Conservation (phyloP, 2,329 filamentous ascomycete genomes). For the Thielaviopsis punctulata region DNA sequence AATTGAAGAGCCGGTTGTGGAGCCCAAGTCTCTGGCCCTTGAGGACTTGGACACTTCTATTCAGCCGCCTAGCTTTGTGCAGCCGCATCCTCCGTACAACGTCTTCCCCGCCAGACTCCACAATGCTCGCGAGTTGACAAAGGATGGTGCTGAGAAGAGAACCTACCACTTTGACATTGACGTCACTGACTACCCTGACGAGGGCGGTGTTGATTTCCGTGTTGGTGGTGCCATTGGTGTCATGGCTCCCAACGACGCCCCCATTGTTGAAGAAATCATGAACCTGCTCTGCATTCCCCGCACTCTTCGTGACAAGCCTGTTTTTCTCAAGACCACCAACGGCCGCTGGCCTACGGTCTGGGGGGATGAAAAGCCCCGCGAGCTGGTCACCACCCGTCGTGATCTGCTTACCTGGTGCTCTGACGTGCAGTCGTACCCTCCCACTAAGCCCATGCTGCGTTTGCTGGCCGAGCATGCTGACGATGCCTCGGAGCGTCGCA, state of each 20-base stretch:
- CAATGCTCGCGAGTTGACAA: slow-evolving; percentile 72
- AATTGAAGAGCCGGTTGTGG: slow-evolving; percentile 11
- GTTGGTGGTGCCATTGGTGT: slow-evolving; percentile 92
- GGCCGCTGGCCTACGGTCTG: slow-evolving; percentile 95
- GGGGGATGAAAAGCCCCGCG: slow-evolving; percentile 74
- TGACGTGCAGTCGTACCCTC: slow-evolving; percentile 82
- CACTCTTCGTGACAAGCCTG: slow-evolving; percentile 67
- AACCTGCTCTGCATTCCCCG: slow-evolving; percentile 66
- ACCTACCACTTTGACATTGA: slow-evolving; percentile 97
- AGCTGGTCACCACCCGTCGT: slow-evolving; percentile 75
- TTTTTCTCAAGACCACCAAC: slow-evolving; percentile 58
- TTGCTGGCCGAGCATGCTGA: slow-evolving; percentile 71
- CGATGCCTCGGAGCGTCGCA: slow-evolving; percentile 70
- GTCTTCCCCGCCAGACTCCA: slow-evolving; percentile 83
- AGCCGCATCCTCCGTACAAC: slow-evolving; percentile 84
- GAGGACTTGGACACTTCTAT: slow-evolving; percentile 36
- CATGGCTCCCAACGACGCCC: slow-evolving; percentile 67
- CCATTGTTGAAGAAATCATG: slow-evolving; percentile 67
- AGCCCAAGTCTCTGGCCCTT: slow-evolving; percentile 19
- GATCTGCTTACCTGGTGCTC: slow-evolving; percentile 93
- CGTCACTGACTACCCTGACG: slow-evolving; percentile 80
- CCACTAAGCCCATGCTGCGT: slow-evolving; percentile 73
- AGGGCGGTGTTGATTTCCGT: slow-evolving; percentile 78
- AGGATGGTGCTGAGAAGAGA: slow-evolving; percentile 78
- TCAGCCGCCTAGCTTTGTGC: slow-evolving; percentile 76